Conservation (phyloP, 192 early-diverging fungal genomes). For the Backusella parvicylindrica region DNA sequence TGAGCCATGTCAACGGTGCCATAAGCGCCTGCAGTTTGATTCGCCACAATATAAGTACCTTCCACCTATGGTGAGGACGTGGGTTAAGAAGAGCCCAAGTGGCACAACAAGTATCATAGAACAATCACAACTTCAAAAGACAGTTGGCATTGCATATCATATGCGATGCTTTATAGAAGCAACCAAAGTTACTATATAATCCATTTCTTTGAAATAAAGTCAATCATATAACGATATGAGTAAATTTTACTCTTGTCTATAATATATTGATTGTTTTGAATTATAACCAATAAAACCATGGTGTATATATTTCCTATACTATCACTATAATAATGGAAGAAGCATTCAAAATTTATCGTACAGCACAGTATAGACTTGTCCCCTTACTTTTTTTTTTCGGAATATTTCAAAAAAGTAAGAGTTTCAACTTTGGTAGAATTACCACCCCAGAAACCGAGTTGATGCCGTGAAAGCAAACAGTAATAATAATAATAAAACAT, state of each 20-base stretch:
- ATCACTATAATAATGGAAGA: background rate
- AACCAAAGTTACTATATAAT: background rate
- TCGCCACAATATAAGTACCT: constrained; percentile 47
- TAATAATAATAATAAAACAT: no score
- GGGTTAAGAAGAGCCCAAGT: background rate
- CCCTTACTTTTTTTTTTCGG: background rate
- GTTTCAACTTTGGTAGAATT: background rate
- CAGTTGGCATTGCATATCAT: constrained; percentile 18
- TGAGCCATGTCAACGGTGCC: constrained; percentile 36
- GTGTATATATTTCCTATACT: no score
- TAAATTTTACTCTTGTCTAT: no score
- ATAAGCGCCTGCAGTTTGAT: constrained; percentile 41
- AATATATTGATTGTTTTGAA: no score
- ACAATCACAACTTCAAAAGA: background rate
- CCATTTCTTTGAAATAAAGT: no score
- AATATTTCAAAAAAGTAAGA: background rate
- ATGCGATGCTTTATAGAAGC: constrained; percentile 22
- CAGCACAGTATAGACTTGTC: background rate
- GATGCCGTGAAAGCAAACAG: no score
- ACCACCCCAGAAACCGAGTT: background rate
- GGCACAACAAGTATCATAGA: background rate
- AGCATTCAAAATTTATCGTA: background rate
- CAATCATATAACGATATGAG: no score
- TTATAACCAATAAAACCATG: no score
- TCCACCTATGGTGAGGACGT: constrained; percentile 42